phyloP scores from a whole-genome alignment of 2,329 filamentous ascomycete genomes.

The Calonectria leucothoes region DNA sequence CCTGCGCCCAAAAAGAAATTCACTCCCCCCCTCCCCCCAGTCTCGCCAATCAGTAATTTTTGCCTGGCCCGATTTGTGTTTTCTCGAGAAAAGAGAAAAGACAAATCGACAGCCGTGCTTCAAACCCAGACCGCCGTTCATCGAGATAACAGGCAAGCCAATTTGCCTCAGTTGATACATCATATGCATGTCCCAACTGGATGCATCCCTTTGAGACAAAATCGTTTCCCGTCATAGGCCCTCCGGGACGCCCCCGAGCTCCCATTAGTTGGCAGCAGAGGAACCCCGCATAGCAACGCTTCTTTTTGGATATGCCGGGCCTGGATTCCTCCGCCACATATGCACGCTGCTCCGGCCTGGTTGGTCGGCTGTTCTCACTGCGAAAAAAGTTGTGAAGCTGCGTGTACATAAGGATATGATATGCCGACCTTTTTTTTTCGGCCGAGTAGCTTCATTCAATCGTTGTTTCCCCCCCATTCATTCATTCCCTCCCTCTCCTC shows the following conservation, averaged over 20 bases:
- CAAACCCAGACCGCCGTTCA: neutral
- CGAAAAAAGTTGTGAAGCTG: conserved; percentile 6
- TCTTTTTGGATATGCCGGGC: conserved; percentile 2
- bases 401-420: conserved; percentile 5
- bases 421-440: neutral
- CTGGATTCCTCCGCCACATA: conserved; percentile 6
- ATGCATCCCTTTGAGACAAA: conserved; percentile 7
- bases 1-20: neutral
- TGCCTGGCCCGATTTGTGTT: neutral
- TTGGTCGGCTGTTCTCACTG: neutral
- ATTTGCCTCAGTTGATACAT: conserved; percentile 8
- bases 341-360: neutral
- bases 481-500: neutral
- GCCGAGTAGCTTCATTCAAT: neutral
- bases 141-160: neutral
- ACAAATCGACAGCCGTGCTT: neutral
- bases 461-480: neutral
- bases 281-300: conserved; percentile 4
- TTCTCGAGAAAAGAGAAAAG: neutral
- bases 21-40: neutral
- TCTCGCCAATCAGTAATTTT: neutral
- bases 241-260: neutral
- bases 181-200: conserved; percentile 2
- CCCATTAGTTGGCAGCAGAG: neutral
- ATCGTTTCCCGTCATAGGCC: neutral